Evolutionary conservation across 2,329 filamentous ascomycete genomes (phyloP).

Genomic region (Tolypocladium album): DNA sequence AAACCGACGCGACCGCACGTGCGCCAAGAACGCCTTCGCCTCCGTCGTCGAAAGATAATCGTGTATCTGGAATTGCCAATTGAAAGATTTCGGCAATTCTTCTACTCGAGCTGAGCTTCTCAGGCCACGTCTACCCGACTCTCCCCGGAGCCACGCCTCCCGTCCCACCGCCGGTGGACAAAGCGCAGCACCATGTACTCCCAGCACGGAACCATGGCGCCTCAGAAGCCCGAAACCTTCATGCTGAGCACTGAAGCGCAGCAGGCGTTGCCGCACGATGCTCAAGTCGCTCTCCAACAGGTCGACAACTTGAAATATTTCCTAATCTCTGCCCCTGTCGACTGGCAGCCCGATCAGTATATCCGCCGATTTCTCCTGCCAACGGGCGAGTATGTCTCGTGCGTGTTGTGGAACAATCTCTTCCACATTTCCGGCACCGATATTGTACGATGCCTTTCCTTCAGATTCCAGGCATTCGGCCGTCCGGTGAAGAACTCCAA

Average conservation of each 20-base stretch:
- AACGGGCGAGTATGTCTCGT: slow-evolving; percentile 97
- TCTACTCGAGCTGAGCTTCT: background rate
- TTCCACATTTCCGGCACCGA: slow-evolving; percentile 99
- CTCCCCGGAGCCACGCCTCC: slow-evolving; percentile 1
- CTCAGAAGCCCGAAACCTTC: slow-evolving; percentile 96
- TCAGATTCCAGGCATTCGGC: slow-evolving; percentile 96
- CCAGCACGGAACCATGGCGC: slow-evolving; percentile 78
- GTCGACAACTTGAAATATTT: slow-evolving; percentile 99
- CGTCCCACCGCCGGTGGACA: slow-evolving; percentile 5
- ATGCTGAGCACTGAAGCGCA: slow-evolving; percentile 96
- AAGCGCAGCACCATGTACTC: slow-evolving; percentile 59
- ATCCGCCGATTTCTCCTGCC: slow-evolving; percentile 91
- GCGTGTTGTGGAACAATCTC: slow-evolving; percentile 95
- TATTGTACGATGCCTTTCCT: slow-evolving; percentile 95
- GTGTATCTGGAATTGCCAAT: background rate
- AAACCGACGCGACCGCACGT: background rate
- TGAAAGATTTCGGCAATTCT: slow-evolving; percentile 4
- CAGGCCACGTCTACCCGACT: background rate
- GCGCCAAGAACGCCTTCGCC: background rate
- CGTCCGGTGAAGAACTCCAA: slow-evolving; percentile 98
- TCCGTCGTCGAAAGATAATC: background rate
- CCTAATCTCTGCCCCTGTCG: slow-evolving; percentile 94
- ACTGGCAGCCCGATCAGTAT: slow-evolving; percentile 95
- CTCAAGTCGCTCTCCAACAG: slow-evolving; percentile 93
- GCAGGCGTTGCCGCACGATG: slow-evolving; percentile 90